Percentiles rank a stretch among this genome's conserved stretches.
Conservation (phyloP, 1,284 basidiomycete species). For the Sporisorium reilianum region DNA sequence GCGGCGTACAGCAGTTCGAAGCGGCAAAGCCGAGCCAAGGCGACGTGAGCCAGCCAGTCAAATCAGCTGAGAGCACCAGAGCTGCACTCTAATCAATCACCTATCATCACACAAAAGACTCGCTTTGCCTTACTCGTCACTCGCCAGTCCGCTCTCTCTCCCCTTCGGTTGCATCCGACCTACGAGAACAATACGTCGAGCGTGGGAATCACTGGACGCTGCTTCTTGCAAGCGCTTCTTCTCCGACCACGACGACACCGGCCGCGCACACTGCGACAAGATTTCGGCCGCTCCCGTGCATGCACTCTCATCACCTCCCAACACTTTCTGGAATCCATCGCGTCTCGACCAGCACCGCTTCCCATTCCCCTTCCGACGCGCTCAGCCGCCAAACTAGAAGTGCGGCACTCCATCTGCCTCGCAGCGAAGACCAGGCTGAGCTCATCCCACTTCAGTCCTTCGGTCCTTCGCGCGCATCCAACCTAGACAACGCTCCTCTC, state of each 20-base stretch:
- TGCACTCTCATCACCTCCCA: slow-evolving; percentile 12
- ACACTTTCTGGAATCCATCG: slow-evolving; percentile 10
- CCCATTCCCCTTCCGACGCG: background rate
- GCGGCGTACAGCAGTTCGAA: background rate
- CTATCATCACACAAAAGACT: background rate
- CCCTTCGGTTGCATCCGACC: background rate
- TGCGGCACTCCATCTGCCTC: background rate
- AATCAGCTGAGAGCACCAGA: background rate
- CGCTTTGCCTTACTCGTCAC: background rate
- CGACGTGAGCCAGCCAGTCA: background rate
- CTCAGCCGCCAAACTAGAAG: background rate
- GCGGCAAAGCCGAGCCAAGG: background rate
- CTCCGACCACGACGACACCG: no score
- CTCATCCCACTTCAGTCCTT: slow-evolving; percentile 40
- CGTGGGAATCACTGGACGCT: background rate
- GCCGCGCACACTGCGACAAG: background rate
- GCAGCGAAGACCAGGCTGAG: slow-evolving; percentile 27
- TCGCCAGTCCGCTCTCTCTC: background rate
- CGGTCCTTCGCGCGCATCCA: slow-evolving; percentile 17
- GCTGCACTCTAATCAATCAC: background rate
- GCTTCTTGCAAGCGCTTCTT: no score
- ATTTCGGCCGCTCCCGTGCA: slow-evolving; percentile 12
- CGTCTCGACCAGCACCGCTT: slow-evolving; percentile 3
- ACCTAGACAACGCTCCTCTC: slow-evolving; percentile 7
- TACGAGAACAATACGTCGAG: background rate